Evolutionary conservation across 345 rosid species (phyloP).

Genomic region (Aurinia saxatilis): DNA sequence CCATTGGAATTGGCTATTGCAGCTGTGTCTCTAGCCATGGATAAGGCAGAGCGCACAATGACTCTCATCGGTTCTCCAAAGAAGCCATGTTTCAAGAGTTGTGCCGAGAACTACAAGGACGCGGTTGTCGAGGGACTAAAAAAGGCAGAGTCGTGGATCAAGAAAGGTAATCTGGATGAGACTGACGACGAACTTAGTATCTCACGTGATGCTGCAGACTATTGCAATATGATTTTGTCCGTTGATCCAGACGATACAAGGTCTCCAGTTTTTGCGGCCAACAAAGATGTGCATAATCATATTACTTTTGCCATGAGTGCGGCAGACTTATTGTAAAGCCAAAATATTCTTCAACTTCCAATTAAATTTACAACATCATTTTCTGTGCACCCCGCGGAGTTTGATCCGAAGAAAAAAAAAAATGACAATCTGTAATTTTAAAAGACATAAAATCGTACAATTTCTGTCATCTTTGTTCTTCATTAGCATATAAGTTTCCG

Average conservation of each 20-base stretch:
- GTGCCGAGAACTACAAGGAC: constrained; percentile 21
- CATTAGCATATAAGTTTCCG: too few relatives aligned
- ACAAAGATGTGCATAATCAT: constrained; percentile 21
- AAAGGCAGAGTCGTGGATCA: constrained; percentile 6
- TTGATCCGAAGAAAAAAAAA: too few relatives aligned
- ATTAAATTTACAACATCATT: not conserved
- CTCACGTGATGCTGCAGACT: constrained; percentile 26
- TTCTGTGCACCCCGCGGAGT: not conserved
- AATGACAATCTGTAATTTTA: too few relatives aligned
- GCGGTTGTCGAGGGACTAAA: constrained; percentile 8
- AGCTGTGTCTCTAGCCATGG: not conserved
- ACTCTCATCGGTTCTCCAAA: constrained; percentile 18
- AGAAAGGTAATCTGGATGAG: constrained; percentile 12
- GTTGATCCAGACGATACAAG: constrained; percentile 25
- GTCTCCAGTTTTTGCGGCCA: constrained; percentile 2
- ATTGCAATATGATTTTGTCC: constrained; percentile 23
- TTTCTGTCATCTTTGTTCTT: too few relatives aligned
- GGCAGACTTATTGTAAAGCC: constrained; percentile 12
- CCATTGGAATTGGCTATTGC: constrained; percentile 12
- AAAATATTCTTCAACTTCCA: not conserved
- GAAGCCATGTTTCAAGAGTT: constrained; percentile 28
- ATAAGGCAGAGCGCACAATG: constrained; percentile 10
- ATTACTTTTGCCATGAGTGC: constrained; percentile 24
- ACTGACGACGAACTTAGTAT: constrained; percentile 8
- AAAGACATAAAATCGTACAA: too few relatives aligned